phyloP scores from a whole-genome alignment of 2,329 filamentous ascomycete species.

The Thermothelomyces thermophilus region DNA sequence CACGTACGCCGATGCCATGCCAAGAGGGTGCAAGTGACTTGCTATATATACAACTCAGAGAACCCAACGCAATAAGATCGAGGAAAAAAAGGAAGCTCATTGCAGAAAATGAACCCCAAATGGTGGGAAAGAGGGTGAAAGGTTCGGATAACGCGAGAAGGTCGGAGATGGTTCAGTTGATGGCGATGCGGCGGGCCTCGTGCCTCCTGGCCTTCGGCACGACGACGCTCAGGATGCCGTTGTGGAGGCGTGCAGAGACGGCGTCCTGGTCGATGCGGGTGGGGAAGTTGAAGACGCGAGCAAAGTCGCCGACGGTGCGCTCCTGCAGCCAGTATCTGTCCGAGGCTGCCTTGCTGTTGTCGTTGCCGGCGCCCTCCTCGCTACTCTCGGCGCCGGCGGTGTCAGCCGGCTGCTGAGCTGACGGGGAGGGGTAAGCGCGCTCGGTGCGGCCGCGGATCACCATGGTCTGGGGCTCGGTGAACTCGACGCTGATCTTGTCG shows the following conservation, averaged over 20 bases:
- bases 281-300: slow-evolving; percentile 63
- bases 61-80: not conserved
- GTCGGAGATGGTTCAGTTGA: slow-evolving; percentile 32
- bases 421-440: slow-evolving; percentile 44
- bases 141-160: too few species aligned
- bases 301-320: slow-evolving; percentile 60
- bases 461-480: slow-evolving; percentile 68
- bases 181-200: slow-evolving; percentile 32
- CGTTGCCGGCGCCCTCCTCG: slow-evolving; percentile 33
- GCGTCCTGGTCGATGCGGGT: slow-evolving; percentile 53
- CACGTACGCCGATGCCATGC: not conserved
- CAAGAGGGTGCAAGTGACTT: not conserved
- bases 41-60: not conserved
- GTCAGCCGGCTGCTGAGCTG: slow-evolving; percentile 26
- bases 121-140: too few species aligned
- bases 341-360: slow-evolving; percentile 28
- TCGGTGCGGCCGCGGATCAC: slow-evolving; percentile 64
- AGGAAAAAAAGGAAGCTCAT: not conserved
- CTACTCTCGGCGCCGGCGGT: slow-evolving; percentile 31
- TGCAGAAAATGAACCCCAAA: not conserved
- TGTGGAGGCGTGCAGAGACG: slow-evolving; percentile 56
- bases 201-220: slow-evolving; percentile 62
- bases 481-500: slow-evolving; percentile 70
- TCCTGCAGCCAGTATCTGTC: slow-evolving; percentile 63
- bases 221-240: slow-evolving; percentile 57